Conservation (phyloP, 2,329 filamentous ascomycete species). For the Neofusicoccum sp. region DNA sequence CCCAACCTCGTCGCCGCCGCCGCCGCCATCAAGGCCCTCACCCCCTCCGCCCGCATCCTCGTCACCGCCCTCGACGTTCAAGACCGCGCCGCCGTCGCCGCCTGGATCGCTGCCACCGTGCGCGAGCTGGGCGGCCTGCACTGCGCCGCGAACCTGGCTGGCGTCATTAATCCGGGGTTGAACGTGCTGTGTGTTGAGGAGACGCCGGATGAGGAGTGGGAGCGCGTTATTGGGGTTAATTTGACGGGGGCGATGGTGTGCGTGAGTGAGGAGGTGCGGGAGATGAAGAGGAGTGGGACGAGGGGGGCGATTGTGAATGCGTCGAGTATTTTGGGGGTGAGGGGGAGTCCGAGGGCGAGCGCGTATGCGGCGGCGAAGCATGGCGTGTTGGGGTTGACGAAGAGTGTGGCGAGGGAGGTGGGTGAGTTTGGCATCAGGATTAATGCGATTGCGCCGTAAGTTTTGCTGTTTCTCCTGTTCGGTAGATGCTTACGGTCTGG, state of each 20-base stretch:
- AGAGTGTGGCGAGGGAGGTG: constrained; percentile 43
- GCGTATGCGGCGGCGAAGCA: constrained; percentile 46
- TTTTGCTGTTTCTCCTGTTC: constrained; percentile 2
- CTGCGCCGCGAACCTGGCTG: constrained; percentile 59
- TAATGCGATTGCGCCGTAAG: constrained; percentile 41
- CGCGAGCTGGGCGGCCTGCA: constrained; percentile 56
- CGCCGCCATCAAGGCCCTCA: constrained; percentile 25
- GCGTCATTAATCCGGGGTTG: constrained; percentile 36
- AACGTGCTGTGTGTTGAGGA: constrained; percentile 29
- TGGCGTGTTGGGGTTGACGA: constrained; percentile 45
- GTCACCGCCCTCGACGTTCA: constrained; percentile 54
- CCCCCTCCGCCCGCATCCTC: constrained; percentile 29
- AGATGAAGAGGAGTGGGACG: constrained; percentile 42
- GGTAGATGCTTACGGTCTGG: neutral
- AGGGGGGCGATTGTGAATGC: constrained; percentile 43
- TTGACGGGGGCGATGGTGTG: constrained; percentile 43
- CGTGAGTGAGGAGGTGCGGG: constrained; percentile 41
- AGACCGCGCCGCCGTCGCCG: constrained; percentile 51
- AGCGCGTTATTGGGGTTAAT: constrained; percentile 43
- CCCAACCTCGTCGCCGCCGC: constrained; percentile 28
- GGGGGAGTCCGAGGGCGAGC: constrained; percentile 41
- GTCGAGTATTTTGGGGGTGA: constrained; percentile 55
- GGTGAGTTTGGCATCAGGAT: constrained; percentile 38
- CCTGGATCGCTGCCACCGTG: constrained; percentile 53
- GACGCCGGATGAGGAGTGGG: constrained; percentile 43